Conservation (phyloP, 1,284 basidiomycete genomes). For the Cutaneotrichosporon cavernicola region DNA sequence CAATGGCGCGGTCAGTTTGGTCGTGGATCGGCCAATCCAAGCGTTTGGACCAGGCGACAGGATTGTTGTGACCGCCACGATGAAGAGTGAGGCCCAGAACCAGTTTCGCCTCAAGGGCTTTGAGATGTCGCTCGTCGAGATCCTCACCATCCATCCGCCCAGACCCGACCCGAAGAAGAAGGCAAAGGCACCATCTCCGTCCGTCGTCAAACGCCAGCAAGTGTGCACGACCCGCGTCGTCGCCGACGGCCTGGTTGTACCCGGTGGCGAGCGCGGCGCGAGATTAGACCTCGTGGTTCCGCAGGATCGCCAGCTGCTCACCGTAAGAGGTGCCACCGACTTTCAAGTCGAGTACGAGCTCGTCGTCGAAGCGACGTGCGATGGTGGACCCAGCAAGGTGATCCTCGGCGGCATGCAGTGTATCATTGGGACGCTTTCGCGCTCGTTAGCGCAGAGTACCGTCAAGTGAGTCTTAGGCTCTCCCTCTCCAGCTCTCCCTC, state of each 20-base stretch:
- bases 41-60: conserved; percentile 81
- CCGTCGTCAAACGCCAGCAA: conserved; percentile 54
- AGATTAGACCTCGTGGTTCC: conserved; percentile 69
- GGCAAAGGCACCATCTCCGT: conserved; percentile 59
- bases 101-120: conserved; percentile 72
- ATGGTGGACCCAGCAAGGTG: conserved; percentile 59
- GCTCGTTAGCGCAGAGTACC: conserved; percentile 40
- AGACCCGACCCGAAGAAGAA: conserved; percentile 54
- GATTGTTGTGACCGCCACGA: conserved; percentile 66
- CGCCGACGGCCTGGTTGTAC: conserved; percentile 64
- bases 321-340: conserved; percentile 70
- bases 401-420: conserved; percentile 68
- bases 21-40: conserved; percentile 65
- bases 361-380: conserved; percentile 71
- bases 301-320: conserved; percentile 68
- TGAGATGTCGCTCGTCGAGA: conserved; percentile 73
- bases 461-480: conserved; percentile 38
- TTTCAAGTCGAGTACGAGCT: conserved; percentile 78
- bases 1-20: conserved; percentile 65
- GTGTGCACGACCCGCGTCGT: conserved; percentile 4
- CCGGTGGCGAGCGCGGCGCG: conserved; percentile 66
- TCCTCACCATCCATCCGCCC: conserved; percentile 55
- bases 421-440: conserved; percentile 41
- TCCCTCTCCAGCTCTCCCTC: too few relatives aligned
- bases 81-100: conserved; percentile 56